Base-by-base conservation (phyloP, 345 rosid genomes). In the Schrenkiella parvula region DNA sequence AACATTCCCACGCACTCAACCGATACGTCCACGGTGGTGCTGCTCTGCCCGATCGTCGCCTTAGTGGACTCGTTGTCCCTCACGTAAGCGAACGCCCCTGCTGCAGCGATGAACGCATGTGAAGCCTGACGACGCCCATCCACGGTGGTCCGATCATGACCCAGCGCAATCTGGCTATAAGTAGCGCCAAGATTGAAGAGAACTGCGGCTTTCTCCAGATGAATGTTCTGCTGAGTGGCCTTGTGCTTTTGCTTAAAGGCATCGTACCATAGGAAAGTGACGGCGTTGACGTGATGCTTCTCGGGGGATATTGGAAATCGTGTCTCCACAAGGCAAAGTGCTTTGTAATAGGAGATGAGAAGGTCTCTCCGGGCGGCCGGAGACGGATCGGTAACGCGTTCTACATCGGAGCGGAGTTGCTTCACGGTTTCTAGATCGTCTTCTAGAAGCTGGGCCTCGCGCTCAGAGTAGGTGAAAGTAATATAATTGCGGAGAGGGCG, bases 231-330 rank as follows among this genome's bases (percentile, higher is more conserved):
- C 86, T 95, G 99, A 29, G 86, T 77, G 2, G 97, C 85, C 74
- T 95, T 95, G 26, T 78, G 81, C 84, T 88, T 95, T 72, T 68
- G 89, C 85, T 89, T 95, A 74, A 95, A 95, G 46, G 99, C 89
- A 34, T 95, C 99, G 78, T 85, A 53, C 99, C 99, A 95, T 3
- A 81, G 37, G 79, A 95, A 95, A 4, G 91, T 80, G 70, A 95
- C 54, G 72, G 93, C 66, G 79, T 89, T 88, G 74, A 91, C 80
- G 86, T 89, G 96, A 71, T 91, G 89, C 52, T 66, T 68, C 43
- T 91, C 96, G 4, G 99, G 83, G 57, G 99, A 89, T 73, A 95
- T 95, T 0, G 99, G 99, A 81, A 95, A 95, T 32, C 97, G 96
- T 0, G 96, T 95, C 82, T 95, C 99, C 57, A 91, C 78, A 17